Conservation (phyloP, 2,329 filamentous ascomycete species). For the Cladosporium oxysporum region DNA sequence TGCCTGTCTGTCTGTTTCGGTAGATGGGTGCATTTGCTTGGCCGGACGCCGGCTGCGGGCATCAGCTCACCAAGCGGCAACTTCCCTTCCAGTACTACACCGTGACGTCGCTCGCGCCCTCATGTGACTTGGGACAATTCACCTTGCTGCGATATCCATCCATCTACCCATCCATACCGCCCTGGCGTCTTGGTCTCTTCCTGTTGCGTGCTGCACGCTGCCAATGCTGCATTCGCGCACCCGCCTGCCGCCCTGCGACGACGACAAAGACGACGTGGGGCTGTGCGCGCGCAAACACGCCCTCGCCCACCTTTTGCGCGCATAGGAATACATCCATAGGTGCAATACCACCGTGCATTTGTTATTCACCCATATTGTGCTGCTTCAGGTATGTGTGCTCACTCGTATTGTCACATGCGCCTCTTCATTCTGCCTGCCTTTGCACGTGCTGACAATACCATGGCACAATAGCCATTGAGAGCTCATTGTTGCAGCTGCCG, state of each 20-base stretch:
- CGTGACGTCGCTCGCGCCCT: not conserved
- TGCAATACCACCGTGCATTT: not conserved
- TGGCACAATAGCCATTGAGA: slow-evolving; percentile 7
- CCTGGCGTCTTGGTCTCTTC: not conserved
- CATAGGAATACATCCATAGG: not conserved
- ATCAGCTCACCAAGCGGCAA: not conserved
- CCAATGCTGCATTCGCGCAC: slow-evolving; percentile 9
- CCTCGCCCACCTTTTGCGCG: not conserved
- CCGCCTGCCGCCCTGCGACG: slow-evolving; percentile 9
- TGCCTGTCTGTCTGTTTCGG: not conserved
- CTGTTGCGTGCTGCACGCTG: not conserved
- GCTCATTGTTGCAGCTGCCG: slow-evolving; percentile 6
- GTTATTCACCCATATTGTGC: not conserved
- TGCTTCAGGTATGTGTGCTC: not conserved
- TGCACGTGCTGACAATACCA: slow-evolving; percentile 4
- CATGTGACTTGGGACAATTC: slow-evolving; percentile 10
- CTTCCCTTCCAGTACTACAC: not conserved
- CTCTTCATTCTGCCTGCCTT: not conserved
- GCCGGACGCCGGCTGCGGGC: not conserved
- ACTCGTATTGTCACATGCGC: not conserved
- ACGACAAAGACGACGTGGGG: slow-evolving; percentile 14
- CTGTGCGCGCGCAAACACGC: not conserved
- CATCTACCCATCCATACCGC: not conserved
- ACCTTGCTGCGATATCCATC: not conserved
- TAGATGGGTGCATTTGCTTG: not conserved